Percentiles rank a stretch among this genome's conserved stretches.
Conservation (phyloP, 805 yeast genomes). For the Yarrowia phangngaensis region DNA sequence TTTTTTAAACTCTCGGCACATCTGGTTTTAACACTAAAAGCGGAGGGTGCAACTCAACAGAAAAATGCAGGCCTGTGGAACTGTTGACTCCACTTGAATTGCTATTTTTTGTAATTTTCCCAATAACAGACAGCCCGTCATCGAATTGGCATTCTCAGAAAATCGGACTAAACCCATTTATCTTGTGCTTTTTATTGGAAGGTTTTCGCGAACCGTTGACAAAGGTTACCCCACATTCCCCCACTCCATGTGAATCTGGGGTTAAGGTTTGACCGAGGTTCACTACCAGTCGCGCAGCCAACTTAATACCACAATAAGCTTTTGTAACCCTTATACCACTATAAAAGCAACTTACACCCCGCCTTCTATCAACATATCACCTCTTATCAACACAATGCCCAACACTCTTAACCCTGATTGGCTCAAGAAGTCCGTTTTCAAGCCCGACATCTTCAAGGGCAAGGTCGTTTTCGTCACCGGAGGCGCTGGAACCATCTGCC, state of each 20-base stretch:
- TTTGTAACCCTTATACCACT: background rate
- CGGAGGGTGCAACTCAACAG: no score
- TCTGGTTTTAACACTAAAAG: slow-evolving; percentile 14
- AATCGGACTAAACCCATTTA: no score
- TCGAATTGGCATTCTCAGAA: no score
- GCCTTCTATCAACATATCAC: background rate
- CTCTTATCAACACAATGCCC: slow-evolving; percentile 32
- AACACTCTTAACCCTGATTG: slow-evolving; percentile 34
- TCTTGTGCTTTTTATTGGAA: no score
- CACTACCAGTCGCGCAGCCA: slow-evolving; percentile 3
- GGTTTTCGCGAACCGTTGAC: no score
- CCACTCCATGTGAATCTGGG: slow-evolving; percentile 23
- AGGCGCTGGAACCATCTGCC: slow-evolving; percentile 94
- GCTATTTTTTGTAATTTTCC: no score
- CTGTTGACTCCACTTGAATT: no score
- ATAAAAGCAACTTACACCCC: background rate
- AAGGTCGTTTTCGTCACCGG: slow-evolving; percentile 92
- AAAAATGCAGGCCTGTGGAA: no score
- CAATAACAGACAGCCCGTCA: background rate
- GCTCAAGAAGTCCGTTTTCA: slow-evolving; percentile 38
- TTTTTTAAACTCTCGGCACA: slow-evolving; percentile 18
- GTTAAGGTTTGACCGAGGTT: slow-evolving; percentile 25
- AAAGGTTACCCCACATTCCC: no score
- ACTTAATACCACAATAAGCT: slow-evolving; percentile 2
- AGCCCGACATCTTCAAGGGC: slow-evolving; percentile 67